A percentile compares a stretch with the other conserved stretches of the same genome.
These are phyloP conservation scores for Clonostachys rosea DNA, from an alignment of 2,329 filamentous ascomycete species.

Conservation along the genomic window DNA sequence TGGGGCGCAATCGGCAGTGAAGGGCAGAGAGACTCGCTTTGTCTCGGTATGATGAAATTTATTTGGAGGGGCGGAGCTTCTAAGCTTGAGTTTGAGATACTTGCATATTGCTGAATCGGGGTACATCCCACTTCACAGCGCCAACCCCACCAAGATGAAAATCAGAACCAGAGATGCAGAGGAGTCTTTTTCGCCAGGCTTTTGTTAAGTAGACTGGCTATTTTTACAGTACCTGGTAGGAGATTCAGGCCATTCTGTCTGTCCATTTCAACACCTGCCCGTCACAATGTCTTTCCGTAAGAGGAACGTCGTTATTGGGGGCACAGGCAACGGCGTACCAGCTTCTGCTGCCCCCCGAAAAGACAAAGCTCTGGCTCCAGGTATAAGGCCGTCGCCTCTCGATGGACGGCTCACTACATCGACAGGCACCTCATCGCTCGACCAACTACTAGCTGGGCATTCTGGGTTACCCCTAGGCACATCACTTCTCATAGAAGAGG, in stretches of 20 bases:
- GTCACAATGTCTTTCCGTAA: slow-evolving; percentile 52
- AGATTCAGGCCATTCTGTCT: no score
- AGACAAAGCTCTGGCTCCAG: slow-evolving; percentile 33
- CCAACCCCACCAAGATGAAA: not conserved
- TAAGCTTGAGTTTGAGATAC: no score
- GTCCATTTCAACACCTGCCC: no score
- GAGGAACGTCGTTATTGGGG: slow-evolving; percentile 45
- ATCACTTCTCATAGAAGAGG: slow-evolving; percentile 78
- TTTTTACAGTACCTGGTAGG: no score
- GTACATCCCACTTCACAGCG: not conserved
- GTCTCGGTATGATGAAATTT: not conserved
- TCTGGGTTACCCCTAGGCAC: slow-evolving; percentile 78
- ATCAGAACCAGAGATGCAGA: not conserved
- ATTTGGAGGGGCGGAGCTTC: not conserved
- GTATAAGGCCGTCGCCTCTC: slow-evolving; percentile 77
- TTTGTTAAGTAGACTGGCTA: no score
- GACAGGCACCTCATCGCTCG: slow-evolving; percentile 82
- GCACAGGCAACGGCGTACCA: no score
- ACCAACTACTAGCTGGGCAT: slow-evolving; percentile 81
- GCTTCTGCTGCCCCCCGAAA: slow-evolving; percentile 7
- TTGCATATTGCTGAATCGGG: not conserved
- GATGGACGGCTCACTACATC: slow-evolving; percentile 87
- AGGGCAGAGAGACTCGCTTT: no score
- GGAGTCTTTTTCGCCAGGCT: no score
- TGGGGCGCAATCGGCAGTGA: no score